Evolutionary conservation across 345 rosid species (phyloP), one percentile per base, ranked within the genome.

Genomic region (Nasturtium officinale): DNA sequence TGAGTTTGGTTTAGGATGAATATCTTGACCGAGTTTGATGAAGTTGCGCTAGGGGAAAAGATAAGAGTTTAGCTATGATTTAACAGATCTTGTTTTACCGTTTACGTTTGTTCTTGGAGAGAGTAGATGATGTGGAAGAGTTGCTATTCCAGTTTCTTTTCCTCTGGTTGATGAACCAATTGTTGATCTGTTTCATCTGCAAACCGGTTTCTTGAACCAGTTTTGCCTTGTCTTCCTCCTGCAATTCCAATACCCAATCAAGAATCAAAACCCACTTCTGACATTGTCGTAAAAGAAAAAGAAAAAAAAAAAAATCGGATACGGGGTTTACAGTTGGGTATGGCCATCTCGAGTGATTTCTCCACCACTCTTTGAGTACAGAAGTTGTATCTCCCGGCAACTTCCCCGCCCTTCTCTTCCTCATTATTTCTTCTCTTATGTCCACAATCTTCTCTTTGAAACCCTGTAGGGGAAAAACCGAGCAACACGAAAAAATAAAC

Each of bases 121-220:
- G 67, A 2, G 87, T 77, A 18, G 92, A 83, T 20, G 87, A 85
- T 21, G 87, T 81, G 12, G 96, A 84, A 20, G 91, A 77, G 76
- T 81, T 91, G 72, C 81, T 83, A 74, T 89, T 86, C 97, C 92
- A 91, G 75, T 91, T 91, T 81, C 96, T 89, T 81, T 91, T 91
- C 62, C 97, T 84, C 79, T 91, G 92, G 82, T 91, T 91, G 74
- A 90, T 90, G 53, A 90, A 90, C 94, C 97, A 90, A 69, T 90
- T 90, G 65, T 90, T 90, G 30, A 91, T 91, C 83, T 91, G 97
- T 82, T 89, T 91, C 67, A 91, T 53, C 40, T 89, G 92, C 89
- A 91, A 78, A 6, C 97, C 96, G 0, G 96, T 91, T 72, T 89
- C 96, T 68, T 87, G 86, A 56, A 91, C 92, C 75, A 91, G 76